Conservation (phyloP, 2,329 filamentous ascomycete species). For the Aspergillus sp. region DNA sequence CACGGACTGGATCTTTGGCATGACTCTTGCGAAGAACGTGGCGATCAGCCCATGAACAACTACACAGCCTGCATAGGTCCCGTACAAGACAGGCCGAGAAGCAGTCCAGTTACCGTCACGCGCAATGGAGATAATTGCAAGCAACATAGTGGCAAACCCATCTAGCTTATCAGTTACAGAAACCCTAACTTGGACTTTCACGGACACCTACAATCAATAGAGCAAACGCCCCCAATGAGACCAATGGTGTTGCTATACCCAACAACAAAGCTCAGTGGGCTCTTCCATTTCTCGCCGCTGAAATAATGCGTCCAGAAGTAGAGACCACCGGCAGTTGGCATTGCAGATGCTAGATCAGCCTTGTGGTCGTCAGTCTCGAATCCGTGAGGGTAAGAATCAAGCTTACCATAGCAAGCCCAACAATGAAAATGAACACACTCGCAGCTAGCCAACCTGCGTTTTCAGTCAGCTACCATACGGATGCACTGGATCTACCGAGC, state of each 20-base stretch:
- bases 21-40: slow-evolving; percentile 54
- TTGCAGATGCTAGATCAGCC: slow-evolving; percentile 53
- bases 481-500: not conserved
- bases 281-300: slow-evolving; percentile 54
- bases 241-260: slow-evolving; percentile 63
- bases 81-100: slow-evolving; percentile 57
- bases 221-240: slow-evolving; percentile 60
- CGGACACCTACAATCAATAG: slow-evolving; percentile 54
- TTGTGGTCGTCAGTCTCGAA: slow-evolving; percentile 11
- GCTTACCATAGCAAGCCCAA: slow-evolving; percentile 60
- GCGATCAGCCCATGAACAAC: slow-evolving; percentile 56
- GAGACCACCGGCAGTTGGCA: slow-evolving; percentile 60
- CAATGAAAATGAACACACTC: slow-evolving; percentile 57
- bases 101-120: slow-evolving; percentile 58
- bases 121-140: slow-evolving; percentile 58
- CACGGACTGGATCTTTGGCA: slow-evolving; percentile 59
- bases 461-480: not conserved
- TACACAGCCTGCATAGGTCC: slow-evolving; percentile 56
- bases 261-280: slow-evolving; percentile 59
- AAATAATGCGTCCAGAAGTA: slow-evolving; percentile 63
- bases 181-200: too few relatives aligned
- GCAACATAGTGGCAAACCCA: slow-evolving; percentile 30
- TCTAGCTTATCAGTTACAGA: slow-evolving; percentile 10
- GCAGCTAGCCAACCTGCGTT: slow-evolving; percentile 54
- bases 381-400: slow-evolving; percentile 16